A percentile compares a stretch with the other conserved stretches of the same genome.
These are phyloP conservation scores for Climacium dendroides DNA, from an alignment of 225 moss, liverwort and hornwort species.

Conservation along the genomic window DNA sequence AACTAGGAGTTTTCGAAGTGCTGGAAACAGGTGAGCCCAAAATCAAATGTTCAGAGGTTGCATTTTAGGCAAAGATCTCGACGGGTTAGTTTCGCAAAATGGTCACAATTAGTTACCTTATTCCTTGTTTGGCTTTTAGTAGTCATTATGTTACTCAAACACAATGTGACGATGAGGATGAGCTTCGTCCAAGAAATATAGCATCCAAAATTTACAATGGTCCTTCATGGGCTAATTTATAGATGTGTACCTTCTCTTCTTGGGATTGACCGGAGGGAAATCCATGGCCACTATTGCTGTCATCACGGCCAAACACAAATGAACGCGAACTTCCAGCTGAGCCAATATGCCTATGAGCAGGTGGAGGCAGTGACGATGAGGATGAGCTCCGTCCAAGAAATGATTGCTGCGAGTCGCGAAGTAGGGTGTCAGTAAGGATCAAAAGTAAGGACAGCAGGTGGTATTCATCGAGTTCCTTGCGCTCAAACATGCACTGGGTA, in stretches of 20 bases:
- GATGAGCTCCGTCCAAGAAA: conserved; percentile 55
- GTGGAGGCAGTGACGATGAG: conserved; percentile 36
- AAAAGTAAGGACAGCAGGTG: background rate
- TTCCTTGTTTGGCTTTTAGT: background rate
- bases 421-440: background rate
- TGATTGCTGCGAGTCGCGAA: conserved; percentile 45
- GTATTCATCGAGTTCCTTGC: background rate
- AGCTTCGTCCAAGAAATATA: background rate
- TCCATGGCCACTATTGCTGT: conserved; percentile 57
- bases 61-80: background rate
- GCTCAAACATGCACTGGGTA: background rate
- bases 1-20: background rate
- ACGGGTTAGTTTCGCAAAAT: background rate
- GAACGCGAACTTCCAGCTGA: conserved; percentile 60
- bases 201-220: background rate
- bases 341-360: conserved; percentile 44
- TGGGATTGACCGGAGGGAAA: conserved; percentile 11
- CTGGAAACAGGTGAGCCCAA: background rate
- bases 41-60: background rate
- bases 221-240: background rate
- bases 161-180: background rate
- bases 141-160: background rate
- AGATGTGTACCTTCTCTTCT: conserved; percentile 32
- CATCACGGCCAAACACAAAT: conserved; percentile 83
- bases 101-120: background rate